Conservation (phyloP, 768 basidiomycete genomes). For the Suillus clintonianus region DNA sequence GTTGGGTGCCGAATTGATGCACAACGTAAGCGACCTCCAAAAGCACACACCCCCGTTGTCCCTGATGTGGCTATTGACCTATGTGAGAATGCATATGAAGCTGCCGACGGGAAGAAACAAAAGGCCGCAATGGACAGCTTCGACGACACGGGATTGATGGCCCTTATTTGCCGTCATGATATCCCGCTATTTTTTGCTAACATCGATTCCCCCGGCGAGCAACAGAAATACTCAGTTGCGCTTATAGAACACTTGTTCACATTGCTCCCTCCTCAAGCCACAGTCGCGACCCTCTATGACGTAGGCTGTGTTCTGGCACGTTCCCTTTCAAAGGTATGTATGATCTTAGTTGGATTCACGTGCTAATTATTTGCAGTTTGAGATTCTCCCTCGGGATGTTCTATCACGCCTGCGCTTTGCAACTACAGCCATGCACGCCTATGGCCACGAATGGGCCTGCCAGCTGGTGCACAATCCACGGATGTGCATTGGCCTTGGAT, state of each 20-base stretch:
- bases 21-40: too few relatives aligned
- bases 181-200: conserved; percentile 38
- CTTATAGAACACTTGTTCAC: conserved; percentile 32
- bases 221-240: conserved; percentile 40
- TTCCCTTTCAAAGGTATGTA: conserved; percentile 27
- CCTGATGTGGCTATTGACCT: too few relatives aligned
- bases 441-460: conserved; percentile 38
- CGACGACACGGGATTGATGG: conserved; percentile 39
- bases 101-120: conserved; percentile 31
- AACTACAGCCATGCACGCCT: conserved; percentile 41
- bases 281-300: conserved; percentile 28
- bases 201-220: conserved; percentile 40
- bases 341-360: too few relatives aligned
- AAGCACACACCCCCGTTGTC: too few relatives aligned
- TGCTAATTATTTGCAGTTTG: conserved; percentile 19
- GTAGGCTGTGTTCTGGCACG: conserved; percentile 37
- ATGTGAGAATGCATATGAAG: too few relatives aligned
- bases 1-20: too few relatives aligned
- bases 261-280: conserved; percentile 29
- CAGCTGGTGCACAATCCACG: conserved; percentile 29
- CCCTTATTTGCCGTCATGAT: conserved; percentile 39
- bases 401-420: conserved; percentile 27
- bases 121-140: conserved; percentile 26
- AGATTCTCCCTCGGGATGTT: conserved; percentile 24
- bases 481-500: conserved; percentile 1